Evolutionary conservation across 371 early-diverging fungal genomes (phyloP).

Genomic region (Dinochytrium kinnereticum): DNA sequence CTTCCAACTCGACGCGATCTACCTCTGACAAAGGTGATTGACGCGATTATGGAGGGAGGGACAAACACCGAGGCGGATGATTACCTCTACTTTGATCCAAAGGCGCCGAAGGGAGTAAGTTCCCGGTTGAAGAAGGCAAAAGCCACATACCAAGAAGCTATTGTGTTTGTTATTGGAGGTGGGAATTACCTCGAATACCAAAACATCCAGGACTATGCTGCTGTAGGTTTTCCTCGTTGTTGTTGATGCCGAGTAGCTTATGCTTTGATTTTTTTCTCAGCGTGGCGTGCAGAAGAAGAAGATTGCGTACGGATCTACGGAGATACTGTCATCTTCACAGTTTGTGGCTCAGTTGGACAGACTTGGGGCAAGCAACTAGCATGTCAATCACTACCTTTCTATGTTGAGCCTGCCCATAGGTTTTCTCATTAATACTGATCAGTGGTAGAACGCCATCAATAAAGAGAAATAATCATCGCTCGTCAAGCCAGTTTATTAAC

Average conservation of each 20-base stretch:
- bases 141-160: slow-evolving; percentile 77
- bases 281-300: slow-evolving; percentile 62
- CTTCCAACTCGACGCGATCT: slow-evolving; percentile 88
- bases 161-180: slow-evolving; percentile 97
- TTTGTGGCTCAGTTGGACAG: slow-evolving; percentile 84
- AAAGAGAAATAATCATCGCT: neutral
- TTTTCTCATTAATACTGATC: too few species aligned
- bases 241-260: too few species aligned
- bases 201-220: slow-evolving; percentile 86
- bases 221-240: too few species aligned
- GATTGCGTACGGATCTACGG: slow-evolving; percentile 96
- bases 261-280: too few species aligned
- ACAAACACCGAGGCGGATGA: slow-evolving; percentile 67
- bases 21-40: slow-evolving; percentile 83
- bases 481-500: neutral
- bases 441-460: too few species aligned
- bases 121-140: slow-evolving; percentile 53
- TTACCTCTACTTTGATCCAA: slow-evolving; percentile 89
- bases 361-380: slow-evolving; percentile 56
- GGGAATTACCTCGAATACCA: slow-evolving; percentile 96
- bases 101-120: slow-evolving; percentile 33
- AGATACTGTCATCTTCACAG: slow-evolving; percentile 82
- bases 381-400: too few species aligned
- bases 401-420: too few species aligned
- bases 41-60: slow-evolving; percentile 76